Evolutionary conservation across 1,284 basidiomycete species (phyloP).

Genomic region (Tylopilus orsonianus): DNA sequence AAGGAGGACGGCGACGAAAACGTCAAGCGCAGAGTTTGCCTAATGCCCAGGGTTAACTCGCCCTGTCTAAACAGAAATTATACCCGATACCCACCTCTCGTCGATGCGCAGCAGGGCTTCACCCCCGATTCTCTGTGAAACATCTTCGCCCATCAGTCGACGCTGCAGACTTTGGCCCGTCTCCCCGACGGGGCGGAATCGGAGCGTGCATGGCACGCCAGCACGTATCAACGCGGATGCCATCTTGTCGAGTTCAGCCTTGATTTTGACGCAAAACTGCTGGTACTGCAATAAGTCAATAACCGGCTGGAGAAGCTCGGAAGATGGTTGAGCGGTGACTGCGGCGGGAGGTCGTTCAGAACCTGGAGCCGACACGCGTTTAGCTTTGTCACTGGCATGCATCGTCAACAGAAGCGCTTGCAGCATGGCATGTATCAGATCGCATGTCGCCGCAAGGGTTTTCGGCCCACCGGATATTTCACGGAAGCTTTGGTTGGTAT

Average conservation of each 20-base stretch:
- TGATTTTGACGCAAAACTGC: conserved; percentile 64
- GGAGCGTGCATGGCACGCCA: conserved; percentile 57
- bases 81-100: conserved; percentile 43
- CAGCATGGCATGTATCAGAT: conserved; percentile 66
- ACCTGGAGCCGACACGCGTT: conserved; percentile 43
- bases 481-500: conserved; percentile 25
- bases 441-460: conserved; percentile 50
- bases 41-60: conserved; percentile 26
- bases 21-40: conserved; percentile 71
- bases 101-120: conserved; percentile 70
- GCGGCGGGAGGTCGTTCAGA: conserved; percentile 26
- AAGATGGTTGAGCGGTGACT: conserved; percentile 24
- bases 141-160: conserved; percentile 31
- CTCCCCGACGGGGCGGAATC: conserved; percentile 66
- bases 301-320: conserved; percentile 61
- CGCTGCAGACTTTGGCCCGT: conserved; percentile 52
- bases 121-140: conserved; percentile 51
- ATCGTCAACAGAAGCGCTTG: conserved; percentile 64
- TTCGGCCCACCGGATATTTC: conserved; percentile 8
- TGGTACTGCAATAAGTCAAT: conserved; percentile 77
- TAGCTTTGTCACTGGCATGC: conserved; percentile 52
- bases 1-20: conserved; percentile 70
- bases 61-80: not conserved
- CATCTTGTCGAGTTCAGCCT: conserved; percentile 54
- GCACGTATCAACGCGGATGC: conserved; percentile 47